phyloP scores from a whole-genome alignment of 108 stramenopile genomes.

The Nitzschia sp. region DNA sequence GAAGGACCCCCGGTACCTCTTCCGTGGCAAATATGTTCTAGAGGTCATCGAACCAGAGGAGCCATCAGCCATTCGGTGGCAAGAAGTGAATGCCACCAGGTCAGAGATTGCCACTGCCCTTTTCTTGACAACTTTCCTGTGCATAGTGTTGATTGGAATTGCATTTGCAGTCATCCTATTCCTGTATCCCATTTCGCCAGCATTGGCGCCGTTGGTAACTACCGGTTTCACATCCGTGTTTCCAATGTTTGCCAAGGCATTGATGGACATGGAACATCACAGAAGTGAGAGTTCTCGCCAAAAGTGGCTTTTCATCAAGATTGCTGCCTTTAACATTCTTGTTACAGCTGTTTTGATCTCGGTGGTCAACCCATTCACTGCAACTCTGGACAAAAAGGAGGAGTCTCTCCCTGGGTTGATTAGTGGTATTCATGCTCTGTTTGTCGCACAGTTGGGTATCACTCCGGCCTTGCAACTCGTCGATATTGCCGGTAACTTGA shows the following conservation, averaged over 20 bases:
- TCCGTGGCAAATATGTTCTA: constrained; percentile 55
- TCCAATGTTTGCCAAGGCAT: constrained; percentile 57
- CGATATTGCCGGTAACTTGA: neutral
- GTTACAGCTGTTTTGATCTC: neutral
- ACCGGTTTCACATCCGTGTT: constrained; percentile 67
- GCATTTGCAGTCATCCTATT: constrained; percentile 49
- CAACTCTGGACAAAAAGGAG: neutral
- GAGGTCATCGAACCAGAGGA: constrained; percentile 75
- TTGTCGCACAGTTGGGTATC: neutral
- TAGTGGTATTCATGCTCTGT: neutral
- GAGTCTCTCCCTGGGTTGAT: neutral
- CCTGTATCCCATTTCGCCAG: constrained; percentile 13
- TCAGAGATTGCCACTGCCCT: constrained; percentile 44
- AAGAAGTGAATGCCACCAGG: constrained; percentile 63
- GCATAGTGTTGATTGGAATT: constrained; percentile 42
- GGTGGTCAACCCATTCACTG: neutral
- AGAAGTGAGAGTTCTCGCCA: constrained; percentile 1
- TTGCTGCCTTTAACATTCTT: neutral
- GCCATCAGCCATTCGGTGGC: constrained; percentile 78
- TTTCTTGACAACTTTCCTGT: constrained; percentile 49
- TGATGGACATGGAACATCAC: constrained; percentile 2
- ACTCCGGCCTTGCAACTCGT: constrained; percentile 1
- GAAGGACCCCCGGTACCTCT: constrained; percentile 26
- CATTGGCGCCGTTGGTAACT: constrained; percentile 55
- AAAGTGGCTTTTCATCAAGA: constrained; percentile 10